Conservation (phyloP, 495 filamentous ascomycete genomes). For the Hamigera avellanea region DNA sequence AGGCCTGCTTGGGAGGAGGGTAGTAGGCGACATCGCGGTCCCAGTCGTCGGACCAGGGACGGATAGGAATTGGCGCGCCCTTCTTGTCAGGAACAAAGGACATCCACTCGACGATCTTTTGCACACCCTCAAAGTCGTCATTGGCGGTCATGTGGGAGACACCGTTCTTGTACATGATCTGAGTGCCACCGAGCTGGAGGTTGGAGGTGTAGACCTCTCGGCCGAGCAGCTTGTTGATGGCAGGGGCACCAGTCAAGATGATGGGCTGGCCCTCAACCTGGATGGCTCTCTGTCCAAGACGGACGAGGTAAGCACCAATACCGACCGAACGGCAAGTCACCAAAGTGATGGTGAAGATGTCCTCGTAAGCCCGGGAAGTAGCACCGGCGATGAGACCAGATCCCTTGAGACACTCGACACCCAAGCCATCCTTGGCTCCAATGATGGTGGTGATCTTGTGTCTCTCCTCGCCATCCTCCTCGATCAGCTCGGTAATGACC, state of each 20-base stretch:
- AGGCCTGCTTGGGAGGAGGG: constrained; percentile 77
- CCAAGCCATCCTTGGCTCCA: constrained; percentile 89
- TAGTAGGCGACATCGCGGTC: constrained; percentile 82
- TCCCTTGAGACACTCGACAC: constrained; percentile 93
- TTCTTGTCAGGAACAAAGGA: constrained; percentile 93
- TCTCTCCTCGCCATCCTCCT: constrained; percentile 78
- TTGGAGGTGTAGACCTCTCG: constrained; percentile 99
- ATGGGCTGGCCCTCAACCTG: constrained; percentile 99
- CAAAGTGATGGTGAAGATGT: constrained; percentile 97
- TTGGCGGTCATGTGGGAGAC: constrained; percentile 97
- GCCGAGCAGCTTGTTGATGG: constrained; percentile 95
- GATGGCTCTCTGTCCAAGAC: constrained; percentile 93
- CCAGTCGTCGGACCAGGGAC: constrained; percentile 76
- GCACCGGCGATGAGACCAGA: constrained; percentile 97
- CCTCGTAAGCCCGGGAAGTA: constrained; percentile 92
- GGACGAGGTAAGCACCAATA: constrained; percentile 97
- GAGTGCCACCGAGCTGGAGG: constrained; percentile 94
- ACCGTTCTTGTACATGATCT: constrained; percentile 99
- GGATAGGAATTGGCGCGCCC: constrained; percentile 77
- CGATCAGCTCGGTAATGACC: constrained; percentile 80
- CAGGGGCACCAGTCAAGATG: constrained; percentile 93
- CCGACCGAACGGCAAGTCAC: constrained; percentile 95
- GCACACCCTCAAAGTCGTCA: constrained; percentile 95
- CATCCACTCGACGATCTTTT: constrained; percentile 97
- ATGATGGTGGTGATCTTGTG: constrained; percentile 93